Conservation (phyloP, 768 basidiomycete genomes). For the Boletus rubropictus region DNA sequence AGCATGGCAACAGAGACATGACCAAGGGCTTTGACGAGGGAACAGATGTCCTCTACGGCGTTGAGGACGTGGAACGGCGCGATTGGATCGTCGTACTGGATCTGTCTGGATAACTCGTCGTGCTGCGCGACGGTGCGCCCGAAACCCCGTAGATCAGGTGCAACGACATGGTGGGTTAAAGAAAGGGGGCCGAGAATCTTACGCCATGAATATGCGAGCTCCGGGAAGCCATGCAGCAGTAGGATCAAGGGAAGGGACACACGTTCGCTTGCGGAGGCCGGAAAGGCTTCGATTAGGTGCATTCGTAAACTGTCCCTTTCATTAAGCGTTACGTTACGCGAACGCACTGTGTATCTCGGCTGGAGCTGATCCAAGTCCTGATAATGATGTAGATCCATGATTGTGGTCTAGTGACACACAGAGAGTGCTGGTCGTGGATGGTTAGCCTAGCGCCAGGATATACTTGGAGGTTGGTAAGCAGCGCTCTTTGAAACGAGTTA, state of each 20-base stretch:
- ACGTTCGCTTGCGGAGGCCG: constrained; percentile 16
- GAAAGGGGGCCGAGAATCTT: constrained; percentile 50
- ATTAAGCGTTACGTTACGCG: constrained; percentile 36
- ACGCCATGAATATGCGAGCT: constrained; percentile 62
- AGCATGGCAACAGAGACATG: constrained; percentile 43
- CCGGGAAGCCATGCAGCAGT: constrained; percentile 63
- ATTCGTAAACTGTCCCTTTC: constrained; percentile 40
- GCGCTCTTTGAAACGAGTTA: constrained; percentile 1
- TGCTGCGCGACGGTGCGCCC: constrained; percentile 36
- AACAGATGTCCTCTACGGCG: constrained; percentile 45
- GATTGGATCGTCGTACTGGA: constrained; percentile 45
- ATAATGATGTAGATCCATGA: constrained; percentile 14
- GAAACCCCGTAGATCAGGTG: constrained; percentile 55
- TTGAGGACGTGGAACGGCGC: constrained; percentile 47
- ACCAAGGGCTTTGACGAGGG: constrained; percentile 47
- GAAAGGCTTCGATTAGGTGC: constrained; percentile 47
- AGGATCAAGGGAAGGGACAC: constrained; percentile 42
- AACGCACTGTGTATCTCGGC: constrained; percentile 30
- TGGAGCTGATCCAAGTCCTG: constrained; percentile 21
- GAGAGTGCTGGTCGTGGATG: neutral
- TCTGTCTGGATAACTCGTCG: constrained; percentile 10
- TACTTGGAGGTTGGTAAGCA: neutral
- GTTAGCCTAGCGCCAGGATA: neutral
- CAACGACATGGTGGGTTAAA: constrained; percentile 44
- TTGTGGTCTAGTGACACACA: neutral